Evolutionary conservation across 1,284 basidiomycete genomes (phyloP).

Genomic region (Entoloma clypeatum): DNA sequence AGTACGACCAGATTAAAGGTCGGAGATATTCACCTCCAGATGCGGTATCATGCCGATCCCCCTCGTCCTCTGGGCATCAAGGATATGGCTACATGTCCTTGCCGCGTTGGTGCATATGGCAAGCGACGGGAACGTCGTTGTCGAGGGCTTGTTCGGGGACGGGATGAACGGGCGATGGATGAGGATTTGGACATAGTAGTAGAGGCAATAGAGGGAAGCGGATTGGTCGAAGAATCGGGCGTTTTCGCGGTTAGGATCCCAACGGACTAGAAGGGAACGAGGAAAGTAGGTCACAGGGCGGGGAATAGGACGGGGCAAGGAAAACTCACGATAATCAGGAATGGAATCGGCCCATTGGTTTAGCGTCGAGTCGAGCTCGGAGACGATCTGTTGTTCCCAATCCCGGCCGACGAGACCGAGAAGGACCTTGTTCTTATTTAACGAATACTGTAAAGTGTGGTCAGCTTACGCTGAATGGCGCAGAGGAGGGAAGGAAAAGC

Average conservation of each 20-base stretch:
- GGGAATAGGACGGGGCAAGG: not conserved
- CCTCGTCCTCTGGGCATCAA: conserved; percentile 50
- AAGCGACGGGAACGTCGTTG: conserved; percentile 56
- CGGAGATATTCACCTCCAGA: conserved; percentile 38
- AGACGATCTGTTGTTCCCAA: conserved; percentile 69
- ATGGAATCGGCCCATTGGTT: conserved; percentile 78
- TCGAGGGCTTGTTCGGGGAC: conserved; percentile 53
- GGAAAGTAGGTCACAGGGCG: conserved; percentile 1
- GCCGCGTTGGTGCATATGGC: too few relatives aligned
- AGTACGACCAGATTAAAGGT: not conserved
- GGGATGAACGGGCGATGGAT: conserved; percentile 84
- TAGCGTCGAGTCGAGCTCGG: conserved; percentile 71
- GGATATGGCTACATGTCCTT: conserved; percentile 71
- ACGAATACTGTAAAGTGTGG: conserved; percentile 52
- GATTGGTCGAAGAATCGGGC: conserved; percentile 66
- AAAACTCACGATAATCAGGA: conserved; percentile 49
- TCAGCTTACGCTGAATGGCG: not conserved
- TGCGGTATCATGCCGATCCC: conserved; percentile 31
- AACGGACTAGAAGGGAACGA: conserved; percentile 46
- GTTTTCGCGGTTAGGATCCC: conserved; percentile 68
- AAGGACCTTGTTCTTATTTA: conserved; percentile 61
- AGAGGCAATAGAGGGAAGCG: conserved; percentile 58
- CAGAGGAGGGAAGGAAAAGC: conserved; percentile 25
- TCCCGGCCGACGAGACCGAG: conserved; percentile 56
- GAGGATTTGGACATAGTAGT: too few relatives aligned